Evolutionary conservation across 176 grass and related monocot genomes (phyloP).

Genomic region (Oryza officinalis): DNA sequence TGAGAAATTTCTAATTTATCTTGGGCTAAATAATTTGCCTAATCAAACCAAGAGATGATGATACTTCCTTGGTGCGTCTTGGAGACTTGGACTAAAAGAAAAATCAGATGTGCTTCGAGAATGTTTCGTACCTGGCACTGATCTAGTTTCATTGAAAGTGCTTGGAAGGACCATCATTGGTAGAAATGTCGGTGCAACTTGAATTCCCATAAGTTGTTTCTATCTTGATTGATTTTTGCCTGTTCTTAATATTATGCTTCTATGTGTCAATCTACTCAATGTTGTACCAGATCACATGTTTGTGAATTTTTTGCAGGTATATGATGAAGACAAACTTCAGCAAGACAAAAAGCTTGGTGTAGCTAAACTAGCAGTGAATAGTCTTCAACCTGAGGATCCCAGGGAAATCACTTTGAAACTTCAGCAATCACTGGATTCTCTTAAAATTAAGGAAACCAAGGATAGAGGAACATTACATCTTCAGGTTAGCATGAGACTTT

Average conservation of each 20-base stretch:
- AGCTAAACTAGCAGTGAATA: constrained; percentile 61
- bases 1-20: constrained; percentile 5
- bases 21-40: constrained; percentile 7
- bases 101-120: background rate
- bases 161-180: background rate
- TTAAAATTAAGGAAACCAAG: constrained; percentile 77
- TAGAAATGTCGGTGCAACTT: background rate
- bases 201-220: background rate
- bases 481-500: constrained; percentile 51
- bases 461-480: constrained; percentile 82
- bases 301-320: constrained; percentile 63
- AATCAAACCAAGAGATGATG: background rate
- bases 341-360: constrained; percentile 78
- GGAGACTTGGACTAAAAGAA: background rate
- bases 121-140: background rate
- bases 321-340: constrained; percentile 80
- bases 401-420: constrained; percentile 72
- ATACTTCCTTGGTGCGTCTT: constrained; percentile 6
- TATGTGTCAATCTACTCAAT: constrained; percentile 4
- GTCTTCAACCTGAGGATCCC: constrained; percentile 53
- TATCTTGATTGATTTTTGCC: background rate
- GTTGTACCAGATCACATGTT: background rate
- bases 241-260: background rate
- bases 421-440: constrained; percentile 70
- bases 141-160: background rate